Percentiles rank a stretch among this genome's conserved stretches.
These are phyloP conservation scores for Euphorbia lathyris DNA, from an alignment of 345 rosid species.

Conservation along the genomic window DNA sequence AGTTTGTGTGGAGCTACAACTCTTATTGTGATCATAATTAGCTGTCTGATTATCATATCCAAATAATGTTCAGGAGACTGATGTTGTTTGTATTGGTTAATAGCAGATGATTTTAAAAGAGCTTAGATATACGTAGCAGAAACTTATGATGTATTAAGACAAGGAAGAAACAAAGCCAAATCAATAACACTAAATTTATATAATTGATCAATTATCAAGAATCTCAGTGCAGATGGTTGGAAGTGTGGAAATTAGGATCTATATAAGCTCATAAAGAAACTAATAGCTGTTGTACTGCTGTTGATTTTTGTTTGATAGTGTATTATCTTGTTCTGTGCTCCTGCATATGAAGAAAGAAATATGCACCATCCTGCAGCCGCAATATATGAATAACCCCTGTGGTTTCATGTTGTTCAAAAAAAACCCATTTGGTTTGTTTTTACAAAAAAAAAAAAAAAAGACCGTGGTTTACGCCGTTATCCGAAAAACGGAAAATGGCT, in stretches of 20 bases:
- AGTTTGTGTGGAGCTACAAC: background rate
- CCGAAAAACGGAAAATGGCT: too few relatives aligned
- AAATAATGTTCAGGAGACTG: background rate
- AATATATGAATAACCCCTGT: too few relatives aligned
- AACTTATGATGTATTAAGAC: too few relatives aligned
- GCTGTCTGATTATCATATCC: background rate
- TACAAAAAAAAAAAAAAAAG: too few relatives aligned
- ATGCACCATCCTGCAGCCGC: background rate
- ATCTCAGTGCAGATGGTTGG: background rate
- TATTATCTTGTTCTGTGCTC: background rate
- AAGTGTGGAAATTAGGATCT: background rate
- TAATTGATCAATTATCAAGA: too few relatives aligned
- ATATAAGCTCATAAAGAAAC: background rate
- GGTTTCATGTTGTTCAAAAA: too few relatives aligned
- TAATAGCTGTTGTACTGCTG: too few relatives aligned
- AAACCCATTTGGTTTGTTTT: conserved; percentile 25
- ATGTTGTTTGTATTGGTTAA: too few relatives aligned
- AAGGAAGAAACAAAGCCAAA: too few relatives aligned
- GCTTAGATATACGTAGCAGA: too few relatives aligned
- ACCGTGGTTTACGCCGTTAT: too few relatives aligned
- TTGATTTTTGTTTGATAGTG: background rate
- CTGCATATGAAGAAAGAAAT: background rate
- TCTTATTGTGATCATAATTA: background rate
- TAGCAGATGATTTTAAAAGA: too few relatives aligned
- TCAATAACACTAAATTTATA: background rate